A percentile compares a stretch with the other conserved stretches of the same genome.
Evolutionary conservation across 2,329 filamentous ascomycete genomes (phyloP).

Genomic region (Aureobasidium sp.): DNA sequence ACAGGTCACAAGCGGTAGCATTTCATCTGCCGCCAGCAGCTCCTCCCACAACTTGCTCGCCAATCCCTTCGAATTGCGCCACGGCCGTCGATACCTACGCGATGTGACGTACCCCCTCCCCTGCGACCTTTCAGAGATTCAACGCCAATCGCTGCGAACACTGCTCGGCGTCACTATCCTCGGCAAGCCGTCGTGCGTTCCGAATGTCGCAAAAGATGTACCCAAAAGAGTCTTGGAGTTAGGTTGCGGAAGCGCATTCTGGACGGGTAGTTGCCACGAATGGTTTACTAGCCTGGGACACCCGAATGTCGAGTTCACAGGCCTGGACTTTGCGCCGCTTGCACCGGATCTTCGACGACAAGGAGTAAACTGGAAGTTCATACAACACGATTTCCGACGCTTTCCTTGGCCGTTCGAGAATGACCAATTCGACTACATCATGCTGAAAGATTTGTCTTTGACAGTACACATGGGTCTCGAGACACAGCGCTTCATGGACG

Average conservation of each 20-base stretch:
- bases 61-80: conserved; percentile 55
- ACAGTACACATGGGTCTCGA: conserved; percentile 52
- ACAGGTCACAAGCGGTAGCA: neutral
- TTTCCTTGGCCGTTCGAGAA: conserved; percentile 70
- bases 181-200: conserved; percentile 70
- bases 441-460: conserved; percentile 76
- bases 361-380: conserved; percentile 80
- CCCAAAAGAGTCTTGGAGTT: conserved; percentile 77
- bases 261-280: conserved; percentile 81
- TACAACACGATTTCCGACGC: conserved; percentile 76
- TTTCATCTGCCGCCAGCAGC: neutral
- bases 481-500: conserved; percentile 55
- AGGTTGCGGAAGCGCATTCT: conserved; percentile 81
- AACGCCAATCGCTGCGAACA: conserved; percentile 79
- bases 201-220: conserved; percentile 56
- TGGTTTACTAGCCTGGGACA: conserved; percentile 66
- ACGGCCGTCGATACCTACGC: conserved; percentile 76
- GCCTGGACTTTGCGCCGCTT: conserved; percentile 71
- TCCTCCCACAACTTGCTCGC: conserved; percentile 11
- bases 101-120: conserved; percentile 81
- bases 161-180: conserved; percentile 75
- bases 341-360: conserved; percentile 58
- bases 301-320: conserved; percentile 67
- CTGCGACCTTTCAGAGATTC: conserved; percentile 77
- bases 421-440: conserved; percentile 78